Base-by-base conservation (phyloP, 2,329 filamentous ascomycete species). In the Pseudogymnoascus sp. region DNA sequence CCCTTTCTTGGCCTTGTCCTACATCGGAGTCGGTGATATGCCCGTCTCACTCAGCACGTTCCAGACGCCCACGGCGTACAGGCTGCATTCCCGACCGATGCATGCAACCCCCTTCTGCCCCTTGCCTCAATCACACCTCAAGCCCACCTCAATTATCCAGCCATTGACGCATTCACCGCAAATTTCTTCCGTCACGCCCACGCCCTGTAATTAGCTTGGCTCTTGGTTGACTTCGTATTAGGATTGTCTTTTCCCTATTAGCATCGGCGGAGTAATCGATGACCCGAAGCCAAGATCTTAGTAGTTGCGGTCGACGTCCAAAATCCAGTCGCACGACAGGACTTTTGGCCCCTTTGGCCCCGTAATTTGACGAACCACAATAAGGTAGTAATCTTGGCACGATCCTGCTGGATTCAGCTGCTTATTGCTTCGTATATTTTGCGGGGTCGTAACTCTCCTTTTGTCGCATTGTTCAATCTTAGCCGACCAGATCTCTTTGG, bases 231-330 rank as follows among this genome's bases (percentile, higher is more conserved):
- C 29, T 33, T 54, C 26, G 47, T 54, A 54, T 54, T 15, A 9
- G 33, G 26, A 33, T 2, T 54, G n/a, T 33, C 26, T 54, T 54
- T 54, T 33, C 15, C n/a, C n/a, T 54, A 17, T 54, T 54, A 9
- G n/a, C n/a, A 33, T 31, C 47, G 47, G 47, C 47, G 47, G 47
- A 33, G 47, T 54, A 54, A 54, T 31, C 47, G 47, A 54, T 54
- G 47, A 54, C 47, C 47, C 47, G 47, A 33, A 54, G 47, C 47
- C 47, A 54, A 54, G 47, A n/a, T 21, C 26, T 54, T 31, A 54
- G 47, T 17, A 54, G 47, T 54, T 33, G 3, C n/a, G 47, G 26
- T 54, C 47, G 9, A 17, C 26, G 47, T 33, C 47, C 33, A 54
- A 44, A 33, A 33, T 21, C 9, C 29, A 33, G 47, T 54, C 15